Evolutionary conservation across 2,329 filamentous ascomycete genomes (phyloP), one percentile per base, ranked within the genome.

Genomic region (Raffaelea arxii): DNA sequence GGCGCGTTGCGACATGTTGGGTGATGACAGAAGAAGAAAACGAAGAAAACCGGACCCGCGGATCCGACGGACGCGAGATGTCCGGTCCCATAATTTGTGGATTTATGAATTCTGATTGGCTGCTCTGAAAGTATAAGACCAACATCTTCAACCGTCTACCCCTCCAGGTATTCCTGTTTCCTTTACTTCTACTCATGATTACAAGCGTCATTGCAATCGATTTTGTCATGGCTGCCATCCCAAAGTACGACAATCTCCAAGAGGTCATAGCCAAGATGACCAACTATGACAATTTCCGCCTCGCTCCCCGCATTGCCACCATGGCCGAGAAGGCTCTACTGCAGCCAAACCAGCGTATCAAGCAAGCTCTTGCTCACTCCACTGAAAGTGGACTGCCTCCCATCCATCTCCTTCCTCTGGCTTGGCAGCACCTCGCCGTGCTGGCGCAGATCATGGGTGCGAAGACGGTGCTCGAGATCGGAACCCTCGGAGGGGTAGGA

Each of bases 401-500:
- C 41, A 68, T 70, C 49, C 58, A 57, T 38, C 58, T 68, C 32
- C 57, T 58, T 4, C 54, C 60, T 1, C 53, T 61, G 9, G 56
- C 64, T 38, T 67, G 65, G 25, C 63, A 65, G 46, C 62, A 61
- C 41, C 57, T 71, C 9, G 58, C 65, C 11, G 53, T 71, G 14
- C 66, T 67, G 39, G 59, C 60, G 43, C 59, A 60, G 40, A 50
- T 65, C 27, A 59, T 62, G 1, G 52, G 56, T 21, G 64, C 62
- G 32, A 62, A 63, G 45, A 54, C 59, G 4, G 61, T 71, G 3
- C 68, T 79, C 30, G 75, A 80, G 55, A 61, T 79, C 41, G 75
- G 75, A 22, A 77, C 72, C 0, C 56, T 79, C 23, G 74, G 74
- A 12, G 75, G 68, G 7, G 78, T 75, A 56, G 69, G 67, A 1